Evolutionary conservation across 257 asterid species (phyloP), one percentile per base, ranked within the genome.

Genomic region (Penstemon davidsonii): DNA sequence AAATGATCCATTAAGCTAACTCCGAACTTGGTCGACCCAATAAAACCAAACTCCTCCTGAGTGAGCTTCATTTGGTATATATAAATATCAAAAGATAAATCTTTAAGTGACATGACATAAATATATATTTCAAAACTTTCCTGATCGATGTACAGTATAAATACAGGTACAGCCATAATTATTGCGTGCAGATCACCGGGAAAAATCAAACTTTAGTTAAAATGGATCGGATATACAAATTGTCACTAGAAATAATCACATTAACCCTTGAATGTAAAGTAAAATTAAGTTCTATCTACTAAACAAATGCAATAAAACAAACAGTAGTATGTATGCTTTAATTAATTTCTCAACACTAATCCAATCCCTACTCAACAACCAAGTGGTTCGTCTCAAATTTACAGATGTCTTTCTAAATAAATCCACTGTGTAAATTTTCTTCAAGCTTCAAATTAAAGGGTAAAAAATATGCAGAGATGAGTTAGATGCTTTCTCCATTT

Each of bases 281-380:
- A 25, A 25, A 25, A 25, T 25, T 25, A 60, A 50, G 45, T 71
- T 45, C 12, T 55, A 62, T 55, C 65, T 42, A 62, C 43, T 64
- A 25, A 25, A 2, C 62, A 66, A 67, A 52, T 73, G 45, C 55
- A 57, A 59, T 43, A 38, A 70, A 68, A 50, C 75, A 40, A 62
- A 64, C 40, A 51, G n/a, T 44, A 25, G 1, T n/a, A 15, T 0
- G 33, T 25, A 25, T 25, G 50, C 74, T 45, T 74, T 46, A 57
- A 75, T 74, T 46, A 57, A 75, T 41, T 8, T 57, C 74, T 63
- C 72, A 62, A 49, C 43, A 47, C 70, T 25, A 25, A 25, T 40
- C 25, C 61, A 25, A 25, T 40, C 25, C 61, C 55, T 57, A 49
- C 12, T 66, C 65, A 72, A 64, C 57, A 55, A 46, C 52, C 33